A percentile compares a stretch with the other conserved stretches of the same genome.
phyloP scores from a whole-genome alignment of 495 filamentous ascomycete genomes.

The Patellaria atrata region DNA sequence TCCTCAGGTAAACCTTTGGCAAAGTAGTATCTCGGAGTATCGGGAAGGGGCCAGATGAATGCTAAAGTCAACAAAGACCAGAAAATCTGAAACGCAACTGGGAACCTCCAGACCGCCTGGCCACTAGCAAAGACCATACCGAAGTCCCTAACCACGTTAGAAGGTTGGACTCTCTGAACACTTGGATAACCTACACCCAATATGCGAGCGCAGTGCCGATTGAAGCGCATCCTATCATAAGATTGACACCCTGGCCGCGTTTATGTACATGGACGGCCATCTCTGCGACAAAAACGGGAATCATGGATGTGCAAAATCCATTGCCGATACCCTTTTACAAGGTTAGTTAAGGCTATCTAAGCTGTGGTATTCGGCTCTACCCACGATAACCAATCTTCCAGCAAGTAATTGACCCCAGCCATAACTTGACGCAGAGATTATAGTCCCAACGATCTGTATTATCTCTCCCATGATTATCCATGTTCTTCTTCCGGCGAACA shows the following conservation, averaged over 20 bases:
- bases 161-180: background rate
- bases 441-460: constrained; percentile 8
- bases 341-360: background rate
- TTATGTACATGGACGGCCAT: constrained; percentile 2
- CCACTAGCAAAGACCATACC: constrained; percentile 7
- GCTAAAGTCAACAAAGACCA: constrained; percentile 6
- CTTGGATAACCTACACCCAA: constrained; percentile 3
- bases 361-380: background rate
- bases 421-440: constrained; percentile 7
- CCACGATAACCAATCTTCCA: constrained; percentile 7
- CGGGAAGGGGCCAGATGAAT: constrained; percentile 2
- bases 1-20: constrained; percentile 1
- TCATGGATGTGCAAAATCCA: constrained; percentile 5
- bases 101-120: constrained; percentile 8
- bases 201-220: constrained; percentile 7
- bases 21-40: constrained; percentile 8
- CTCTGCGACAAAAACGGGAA: constrained; percentile 9
- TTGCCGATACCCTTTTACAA: constrained; percentile 7
- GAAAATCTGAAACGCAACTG: constrained; percentile 7
- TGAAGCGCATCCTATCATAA: constrained; percentile 3
- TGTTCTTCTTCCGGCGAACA: constrained; percentile 4
- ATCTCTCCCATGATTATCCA: constrained; percentile 5
- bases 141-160: constrained; percentile 2
- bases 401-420: constrained; percentile 9
- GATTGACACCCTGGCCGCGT: constrained; percentile 5